phyloP scores from a whole-genome alignment of 257 asterid genomes.

The Parsonsia alboflavescens region DNA sequence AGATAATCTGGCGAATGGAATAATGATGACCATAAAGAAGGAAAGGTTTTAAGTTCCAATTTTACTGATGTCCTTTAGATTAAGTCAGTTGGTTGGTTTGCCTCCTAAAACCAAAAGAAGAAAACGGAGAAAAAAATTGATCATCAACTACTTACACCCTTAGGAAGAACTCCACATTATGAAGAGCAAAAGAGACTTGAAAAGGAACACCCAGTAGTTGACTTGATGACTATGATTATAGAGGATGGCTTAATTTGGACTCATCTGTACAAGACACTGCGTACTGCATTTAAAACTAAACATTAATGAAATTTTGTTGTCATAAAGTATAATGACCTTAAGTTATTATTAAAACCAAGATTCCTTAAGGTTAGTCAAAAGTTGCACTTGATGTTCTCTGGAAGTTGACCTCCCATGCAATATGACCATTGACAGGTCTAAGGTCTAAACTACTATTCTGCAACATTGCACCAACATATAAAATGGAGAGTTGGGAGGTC shows the following conservation, averaged over 20 bases:
- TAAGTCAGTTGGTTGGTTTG: too few species aligned
- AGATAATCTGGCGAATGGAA: too few species aligned
- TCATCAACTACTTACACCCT: too few species aligned
- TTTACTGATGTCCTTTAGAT: too few species aligned
- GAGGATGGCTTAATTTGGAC: neutral
- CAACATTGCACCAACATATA: neutral
- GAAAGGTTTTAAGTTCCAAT: too few species aligned
- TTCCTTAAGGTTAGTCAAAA: neutral
- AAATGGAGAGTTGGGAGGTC: too few species aligned
- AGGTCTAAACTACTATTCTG: neutral
- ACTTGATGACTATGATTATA: neutral
- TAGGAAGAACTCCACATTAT: too few species aligned
- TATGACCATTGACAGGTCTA: neutral
- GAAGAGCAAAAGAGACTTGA: too few species aligned
- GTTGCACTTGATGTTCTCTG: slow-evolving; percentile 1
- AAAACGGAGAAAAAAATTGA: too few species aligned
- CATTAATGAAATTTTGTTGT: neutral
- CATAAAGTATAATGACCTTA: neutral
- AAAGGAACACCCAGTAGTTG: neutral
- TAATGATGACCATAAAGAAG: too few species aligned
- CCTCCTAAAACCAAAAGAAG: too few species aligned
- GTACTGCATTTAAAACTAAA: too few species aligned
- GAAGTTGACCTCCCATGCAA: neutral
- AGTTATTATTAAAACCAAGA: neutral
- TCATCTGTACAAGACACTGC: neutral